These are phyloP conservation scores for Kitagawia praeruptora DNA, from an alignment of 129 eudicot species.

Conservation along the genomic window DNA sequence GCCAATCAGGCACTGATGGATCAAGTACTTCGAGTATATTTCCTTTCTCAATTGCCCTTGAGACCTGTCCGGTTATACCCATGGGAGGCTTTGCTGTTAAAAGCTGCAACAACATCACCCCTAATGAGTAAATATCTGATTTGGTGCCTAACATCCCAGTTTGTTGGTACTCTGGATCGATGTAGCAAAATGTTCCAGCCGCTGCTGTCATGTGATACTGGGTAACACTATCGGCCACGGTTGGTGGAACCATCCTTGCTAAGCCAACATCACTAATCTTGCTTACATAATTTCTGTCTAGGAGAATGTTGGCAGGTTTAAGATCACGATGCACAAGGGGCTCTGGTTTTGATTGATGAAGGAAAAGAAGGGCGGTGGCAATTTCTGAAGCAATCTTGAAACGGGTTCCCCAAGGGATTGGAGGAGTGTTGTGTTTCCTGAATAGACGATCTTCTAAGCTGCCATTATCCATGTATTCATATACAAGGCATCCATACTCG, in stretches of 20 bases:
- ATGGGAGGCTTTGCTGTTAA: conserved; percentile 46
- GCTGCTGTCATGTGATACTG: conserved; percentile 60
- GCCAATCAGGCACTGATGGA: conserved; percentile 46
- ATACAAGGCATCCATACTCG: conserved; percentile 51
- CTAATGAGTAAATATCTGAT: conserved; percentile 53
- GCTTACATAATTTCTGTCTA: conserved; percentile 39
- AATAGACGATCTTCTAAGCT: conserved; percentile 58
- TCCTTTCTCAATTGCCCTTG: conserved; percentile 40
- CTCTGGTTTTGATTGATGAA: conserved; percentile 51
- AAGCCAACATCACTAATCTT: conserved; percentile 58
- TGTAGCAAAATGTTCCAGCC: conserved; percentile 66
- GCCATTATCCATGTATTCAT: conserved; percentile 59
- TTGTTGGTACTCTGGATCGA: conserved; percentile 66
- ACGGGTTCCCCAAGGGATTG: conserved; percentile 43
- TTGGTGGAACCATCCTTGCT: conserved; percentile 49
- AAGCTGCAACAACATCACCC: conserved; percentile 41
- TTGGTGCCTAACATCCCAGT: conserved; percentile 53
- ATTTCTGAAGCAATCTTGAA: conserved; percentile 51
- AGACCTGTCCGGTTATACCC: conserved; percentile 42
- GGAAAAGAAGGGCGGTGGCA: conserved; percentile 53
- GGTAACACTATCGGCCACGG: conserved; percentile 32
- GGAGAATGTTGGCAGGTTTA: conserved; percentile 56
- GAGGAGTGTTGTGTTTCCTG: conserved; percentile 37
- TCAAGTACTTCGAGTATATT: conserved; percentile 32
- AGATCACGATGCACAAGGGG: conserved; percentile 66